Base-by-base conservation (phyloP, 768 basidiomycete species). In the Agaricus blazei region DNA sequence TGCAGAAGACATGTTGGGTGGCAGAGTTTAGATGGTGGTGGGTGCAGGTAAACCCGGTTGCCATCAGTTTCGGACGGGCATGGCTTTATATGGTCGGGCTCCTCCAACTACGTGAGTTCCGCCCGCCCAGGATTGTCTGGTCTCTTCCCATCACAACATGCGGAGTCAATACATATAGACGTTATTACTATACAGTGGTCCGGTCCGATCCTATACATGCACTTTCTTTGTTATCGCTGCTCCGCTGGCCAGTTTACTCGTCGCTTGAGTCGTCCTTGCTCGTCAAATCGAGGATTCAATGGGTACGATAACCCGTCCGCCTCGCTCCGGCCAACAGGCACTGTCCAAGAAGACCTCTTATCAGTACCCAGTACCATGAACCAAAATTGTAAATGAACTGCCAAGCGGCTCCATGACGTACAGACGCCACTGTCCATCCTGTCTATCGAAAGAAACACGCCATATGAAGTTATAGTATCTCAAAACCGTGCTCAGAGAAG, bases 221-320 rank as follows among this genome's bases (percentile, higher is more conserved):
- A n/a, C 19, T 7, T 23, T n/a, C 48, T 23, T 3, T 9, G 6
- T 78, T 74, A 90, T 59, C 72, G 81, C 63, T 90, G 66, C 54
- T 79, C 81, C 52, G 65, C 65, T 0, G 89, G 88, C 90, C 90
- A 92, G 54, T 88, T 86, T 26, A 68, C 71, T 37, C 90, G 76
- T 63, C 77, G 75, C 52, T 76, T 69, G 84, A 85, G 86, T 38
- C 81, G 73, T 48, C 90, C 90, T 45, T 85, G 79, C 1, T 64
- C 60, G 64, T 87, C 85, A 66, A 90, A 91, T 14, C 90, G 79
- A 38, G 87, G 87, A 63, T 92, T 93, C 9, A 77, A 74, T 19
- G 78, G 78, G 64, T 84, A 92, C 34, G 69, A 69, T 26, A 88
- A 57, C 3, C 90, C 90, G 63, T 90, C 83, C 46, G 70, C 72